Base-by-base conservation (phyloP, 1,284 basidiomycete genomes). In the Omphalotus olearius region DNA sequence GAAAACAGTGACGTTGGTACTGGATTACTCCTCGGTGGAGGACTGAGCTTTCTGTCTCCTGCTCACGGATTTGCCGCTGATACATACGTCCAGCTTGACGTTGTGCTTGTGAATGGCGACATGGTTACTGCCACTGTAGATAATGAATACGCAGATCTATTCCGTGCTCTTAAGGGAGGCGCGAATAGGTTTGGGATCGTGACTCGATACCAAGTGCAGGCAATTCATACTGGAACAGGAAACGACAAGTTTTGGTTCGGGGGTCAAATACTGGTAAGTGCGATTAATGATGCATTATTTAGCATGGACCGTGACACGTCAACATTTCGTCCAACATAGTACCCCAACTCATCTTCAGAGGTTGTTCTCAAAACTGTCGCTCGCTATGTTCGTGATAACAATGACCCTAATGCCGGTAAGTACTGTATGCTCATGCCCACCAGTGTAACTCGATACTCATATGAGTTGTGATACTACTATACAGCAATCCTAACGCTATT, bases 171-270 rank as follows among this genome's bases (percentile, higher is more conserved):
- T 47, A 72, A 72, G 55, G 71, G 70, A 5, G 71, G 71, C 9
- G 71, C 63, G 4, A 72, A 68, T 57, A 63, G 70, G 16, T 71
- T 72, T 52, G 71, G 70, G 1, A 71, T 74, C 46, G 71, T 72
- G 17, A 72, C 71, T 16, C 59, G 69, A 16, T 72, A 70, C 45
- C 65, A 68, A 30, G 61, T 74, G 6, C 56, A 66, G 36, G 64
- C 69, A 14, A 59, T 68, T 10, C 66, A 69, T 25, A 67, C 64
- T 17, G 72, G 69, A 2, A 64, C 62, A 13, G 61, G 59, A 36
- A 62, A 61, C 1, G 65, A 70, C 35, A 69, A 68, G 53, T 61
- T 57, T 25, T 71, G 66, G 61, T 71, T 61, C 55, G 71, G 71
- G 9, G 71, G 71, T 2, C 43, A 66, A 2, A 63, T 72, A 14